phyloP scores from a whole-genome alignment of 1,284 basidiomycete species.

The Cystobasidiaceae sp. region DNA sequence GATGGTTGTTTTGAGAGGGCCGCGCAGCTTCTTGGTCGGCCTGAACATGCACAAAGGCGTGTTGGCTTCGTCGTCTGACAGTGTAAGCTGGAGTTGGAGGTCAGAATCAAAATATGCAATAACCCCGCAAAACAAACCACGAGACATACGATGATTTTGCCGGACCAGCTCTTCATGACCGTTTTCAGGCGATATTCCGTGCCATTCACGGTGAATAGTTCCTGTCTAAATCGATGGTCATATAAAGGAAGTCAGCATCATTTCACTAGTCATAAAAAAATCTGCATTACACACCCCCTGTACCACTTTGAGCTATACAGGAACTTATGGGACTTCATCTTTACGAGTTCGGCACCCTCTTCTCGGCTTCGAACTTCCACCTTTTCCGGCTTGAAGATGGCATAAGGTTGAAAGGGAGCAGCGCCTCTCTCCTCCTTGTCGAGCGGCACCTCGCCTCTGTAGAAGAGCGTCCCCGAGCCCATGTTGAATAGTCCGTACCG shows the following conservation, averaged over 20 bases:
- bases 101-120: neutral
- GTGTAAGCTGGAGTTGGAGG: neutral
- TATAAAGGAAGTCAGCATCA: too few relatives aligned
- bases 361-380: too few relatives aligned
- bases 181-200: neutral
- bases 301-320: too few relatives aligned
- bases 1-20: neutral
- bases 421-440: too few relatives aligned
- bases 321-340: too few relatives aligned
- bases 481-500: neutral
- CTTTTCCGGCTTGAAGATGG: too few relatives aligned
- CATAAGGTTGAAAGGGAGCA: too few relatives aligned
- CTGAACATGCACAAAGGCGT: neutral
- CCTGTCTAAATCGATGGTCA: neutral
- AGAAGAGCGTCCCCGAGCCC: too few relatives aligned
- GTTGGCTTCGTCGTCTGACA: neutral
- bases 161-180: constrained; percentile 3
- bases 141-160: neutral
- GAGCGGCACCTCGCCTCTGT: too few relatives aligned
- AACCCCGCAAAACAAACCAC: neutral
- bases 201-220: neutral
- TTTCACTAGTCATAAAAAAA: neutral
- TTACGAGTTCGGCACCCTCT: too few relatives aligned
- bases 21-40: neutral
- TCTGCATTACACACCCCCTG: neutral